Evolutionary conservation across 306 rosid genomes (phyloP), one percentile per base, ranked within the genome.

Genomic region (Vigna nakashimae): DNA sequence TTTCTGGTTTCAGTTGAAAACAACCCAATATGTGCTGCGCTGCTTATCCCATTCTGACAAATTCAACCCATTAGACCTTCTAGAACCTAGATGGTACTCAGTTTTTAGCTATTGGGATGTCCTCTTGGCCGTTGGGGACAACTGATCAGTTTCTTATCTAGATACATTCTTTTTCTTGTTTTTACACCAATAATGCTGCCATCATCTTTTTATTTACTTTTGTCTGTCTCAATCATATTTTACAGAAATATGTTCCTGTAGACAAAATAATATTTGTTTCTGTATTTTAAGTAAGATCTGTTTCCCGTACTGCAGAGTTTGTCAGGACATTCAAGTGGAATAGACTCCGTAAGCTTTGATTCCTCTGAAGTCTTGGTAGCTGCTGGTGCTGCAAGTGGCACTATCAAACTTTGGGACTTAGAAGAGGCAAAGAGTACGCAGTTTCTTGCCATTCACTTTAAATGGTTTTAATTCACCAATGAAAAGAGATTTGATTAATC

Each of bases 371-470:
- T 95, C 71, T 84, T 95, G 83, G 97, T 95, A 55, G 99, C 99
- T 56, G 99, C 98, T 49, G 99, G 99, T 74, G 97, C 99, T 78
- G 99, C 99, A 17, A 95, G 96, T 82, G 99, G 99, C 45, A 95
- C 99, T 22, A 91, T 95, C 79, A 95, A 95, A 88, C 98, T 95
- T 69, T 95, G 99, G 99, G 99, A 95, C 87, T 86, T 95, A 77
- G 97, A 95, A 86, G 99, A 95, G 88, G 99, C 98, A 58, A 95
- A 95, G 84, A 92, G 99, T 95, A 92, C 78, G 96, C 42, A 63
- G 82, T 82, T 73, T 38, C 74, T 30, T 62, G 56, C 46, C 84
- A 59, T 82, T 73, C 84, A 52, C 84, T 70, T 68, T 80, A 55
- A 30, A 67, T 56, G 42, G 58, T 66, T 40, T 55, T 66, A 26